Percentiles rank a stretch among this genome's conserved stretches.
Conservation (phyloP, 2,329 filamentous ascomycete species). For the Coniosporium tulheliwenetii region DNA sequence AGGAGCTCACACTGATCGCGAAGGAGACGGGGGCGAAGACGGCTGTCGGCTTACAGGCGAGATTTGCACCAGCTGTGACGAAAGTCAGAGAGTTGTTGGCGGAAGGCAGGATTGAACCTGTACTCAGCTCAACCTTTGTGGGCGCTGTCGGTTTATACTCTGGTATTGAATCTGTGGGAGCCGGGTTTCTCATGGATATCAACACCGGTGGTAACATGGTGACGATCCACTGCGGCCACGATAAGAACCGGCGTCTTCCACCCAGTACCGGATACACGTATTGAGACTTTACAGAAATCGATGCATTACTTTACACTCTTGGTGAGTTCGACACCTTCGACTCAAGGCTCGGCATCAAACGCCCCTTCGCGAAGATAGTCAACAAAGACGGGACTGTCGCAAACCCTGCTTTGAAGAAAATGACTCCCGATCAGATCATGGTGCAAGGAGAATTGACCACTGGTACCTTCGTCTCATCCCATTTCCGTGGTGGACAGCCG, state of each 20-base stretch:
- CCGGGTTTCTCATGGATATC: slow-evolving; percentile 33
- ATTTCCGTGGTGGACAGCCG: slow-evolving; percentile 31
- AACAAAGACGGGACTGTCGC: too few species aligned
- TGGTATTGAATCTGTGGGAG: slow-evolving; percentile 4
- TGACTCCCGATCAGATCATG: slow-evolving; percentile 30
- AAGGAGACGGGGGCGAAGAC: slow-evolving; percentile 24
- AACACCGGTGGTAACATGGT: too few species aligned
- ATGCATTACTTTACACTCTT: too few species aligned
- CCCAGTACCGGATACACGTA: too few species aligned
- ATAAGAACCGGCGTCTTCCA: too few species aligned
- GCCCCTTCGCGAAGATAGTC: too few species aligned
- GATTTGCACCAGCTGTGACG: slow-evolving; percentile 21
- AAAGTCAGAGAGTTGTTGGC: slow-evolving; percentile 28
- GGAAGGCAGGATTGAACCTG: slow-evolving; percentile 26
- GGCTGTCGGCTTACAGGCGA: slow-evolving; percentile 32
- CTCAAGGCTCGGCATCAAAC: too few species aligned
- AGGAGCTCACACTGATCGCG: slow-evolving; percentile 27
- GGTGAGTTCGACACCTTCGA: too few species aligned
- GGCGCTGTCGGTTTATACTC: slow-evolving; percentile 12
- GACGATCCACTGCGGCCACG: too few species aligned
- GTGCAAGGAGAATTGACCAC: slow-evolving; percentile 22
- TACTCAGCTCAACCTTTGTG: slow-evolving; percentile 19
- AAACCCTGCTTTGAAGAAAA: slow-evolving; percentile 9
- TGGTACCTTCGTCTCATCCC: slow-evolving; percentile 27
- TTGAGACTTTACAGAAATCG: too few species aligned